Evolutionary conservation across 306 rosid genomes (phyloP), one percentile per base, ranked within the genome.

Genomic region (apple (Malus domestica)): DNA sequence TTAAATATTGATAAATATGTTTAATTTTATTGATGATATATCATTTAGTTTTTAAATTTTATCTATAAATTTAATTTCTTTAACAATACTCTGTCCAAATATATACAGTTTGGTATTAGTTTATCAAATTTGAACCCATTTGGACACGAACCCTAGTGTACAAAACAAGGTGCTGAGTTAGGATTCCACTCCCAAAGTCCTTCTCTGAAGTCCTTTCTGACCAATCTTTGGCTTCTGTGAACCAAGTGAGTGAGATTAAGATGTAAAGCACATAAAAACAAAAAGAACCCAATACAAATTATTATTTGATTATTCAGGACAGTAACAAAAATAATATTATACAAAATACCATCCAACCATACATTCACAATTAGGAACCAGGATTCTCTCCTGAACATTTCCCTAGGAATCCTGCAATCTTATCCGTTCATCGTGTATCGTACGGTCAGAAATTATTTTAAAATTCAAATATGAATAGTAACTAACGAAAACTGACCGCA

Each of bases 231-330:
- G 78, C 84, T 71, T 72, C 75, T 80, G 71, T 70, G 88, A 61
- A 73, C 81, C 45, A 52, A 59, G 30, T 60, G 65, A 60, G 55
- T 74, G 80, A 61, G 67, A 71, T 73, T 29, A 69, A 74, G 23
- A 61, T 52, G 80, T 60, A 82, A 80, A 87, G 71, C 71, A 67
- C 66, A 80, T 84, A 83, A 83, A 89, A 91, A 42, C 93, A 89
- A 88, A 84, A 82, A 30, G 58, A 82, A 67, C 51, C 69, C 79
- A 77, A 73, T 67, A 59, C 38, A n/a, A 12, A 67, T 66, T 42
- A 70, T 35, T 82, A 68, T 42, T 42, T 42, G 70, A 69, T 71
- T 67, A 76, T 42, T 42, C 45, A 42, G 45, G 45, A 42, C 45
- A 42, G 12, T 10, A 42, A 42, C 45, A 42, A 42, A 8, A 42